Percentiles rank a stretch among this genome's conserved stretches.
These are phyloP conservation scores for Pelagophyceae sp. DNA, from an alignment of 352 stramenopile species.

Conservation along the genomic window DNA sequence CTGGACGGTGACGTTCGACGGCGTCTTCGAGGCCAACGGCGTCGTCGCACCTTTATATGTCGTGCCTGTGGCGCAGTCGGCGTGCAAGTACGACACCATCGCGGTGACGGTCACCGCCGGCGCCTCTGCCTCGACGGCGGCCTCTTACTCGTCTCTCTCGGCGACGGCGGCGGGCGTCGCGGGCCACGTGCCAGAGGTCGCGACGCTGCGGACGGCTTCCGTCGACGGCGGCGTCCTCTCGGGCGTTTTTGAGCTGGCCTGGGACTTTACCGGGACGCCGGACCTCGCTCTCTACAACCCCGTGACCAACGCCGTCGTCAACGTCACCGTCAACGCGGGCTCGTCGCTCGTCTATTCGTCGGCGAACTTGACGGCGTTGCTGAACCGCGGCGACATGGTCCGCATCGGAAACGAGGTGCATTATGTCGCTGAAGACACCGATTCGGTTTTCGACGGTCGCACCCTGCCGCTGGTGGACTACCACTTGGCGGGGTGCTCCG, in stretches of 20 bases:
- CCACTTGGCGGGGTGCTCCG: conserved; percentile 19
- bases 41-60: conserved; percentile 53
- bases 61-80: conserved; percentile 43
- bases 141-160: background rate
- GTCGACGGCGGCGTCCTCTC: background rate
- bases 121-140: background rate
- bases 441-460: conserved; percentile 27
- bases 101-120: background rate
- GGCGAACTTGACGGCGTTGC: background rate
- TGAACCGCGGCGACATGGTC: conserved; percentile 47
- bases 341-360: background rate
- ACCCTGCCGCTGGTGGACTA: conserved; percentile 41
- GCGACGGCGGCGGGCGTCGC: background rate
- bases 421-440: conserved; percentile 50
- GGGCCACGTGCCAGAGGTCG: conserved; percentile 15
- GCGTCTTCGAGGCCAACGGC: conserved; percentile 37
- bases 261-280: background rate
- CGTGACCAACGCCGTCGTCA: background rate
- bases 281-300: background rate
- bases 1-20: conserved; percentile 38
- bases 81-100: background rate
- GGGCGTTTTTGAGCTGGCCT: conserved; percentile 11
- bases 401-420: conserved; percentile 53
- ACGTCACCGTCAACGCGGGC: background rate
- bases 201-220: background rate